Conservation (phyloP, 306 rosid genomes). For the Arachis stenosperma region DNA sequence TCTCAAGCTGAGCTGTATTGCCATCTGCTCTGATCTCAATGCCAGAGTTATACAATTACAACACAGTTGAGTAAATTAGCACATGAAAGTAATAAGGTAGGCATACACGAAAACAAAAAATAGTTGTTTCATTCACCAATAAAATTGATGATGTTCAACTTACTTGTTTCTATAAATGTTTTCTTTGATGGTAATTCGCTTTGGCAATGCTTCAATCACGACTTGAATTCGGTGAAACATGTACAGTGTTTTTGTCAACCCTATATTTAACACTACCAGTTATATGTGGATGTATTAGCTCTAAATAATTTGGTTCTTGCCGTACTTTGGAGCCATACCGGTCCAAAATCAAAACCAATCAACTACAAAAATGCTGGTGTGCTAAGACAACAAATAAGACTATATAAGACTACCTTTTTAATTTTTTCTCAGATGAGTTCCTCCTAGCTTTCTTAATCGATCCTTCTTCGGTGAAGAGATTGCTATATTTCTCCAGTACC, state of each 20-base stretch:
- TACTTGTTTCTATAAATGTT: not conserved
- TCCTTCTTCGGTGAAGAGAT: slow-evolving; percentile 49
- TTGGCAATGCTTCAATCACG: not conserved
- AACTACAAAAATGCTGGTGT: not conserved
- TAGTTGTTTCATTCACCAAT: not conserved
- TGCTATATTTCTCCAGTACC: slow-evolving; percentile 70
- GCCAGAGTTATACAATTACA: not conserved
- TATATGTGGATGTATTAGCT: too few relatives aligned
- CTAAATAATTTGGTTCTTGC: slow-evolving; percentile 7
- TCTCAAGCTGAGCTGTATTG: not conserved
- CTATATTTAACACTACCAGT: not conserved
- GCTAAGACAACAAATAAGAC: not conserved
- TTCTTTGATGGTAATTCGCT: not conserved
- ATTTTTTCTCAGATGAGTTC: slow-evolving; percentile 5
- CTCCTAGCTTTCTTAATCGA: slow-evolving; percentile 45
- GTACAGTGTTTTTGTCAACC: not conserved
- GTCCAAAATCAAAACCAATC: not conserved
- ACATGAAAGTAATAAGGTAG: not conserved
- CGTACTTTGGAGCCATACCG: slow-evolving; percentile 3
- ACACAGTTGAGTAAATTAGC: not conserved
- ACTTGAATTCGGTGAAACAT: not conserved
- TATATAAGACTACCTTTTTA: slow-evolving; percentile 22
- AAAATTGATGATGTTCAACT: not conserved
- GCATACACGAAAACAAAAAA: not conserved
- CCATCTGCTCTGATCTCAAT: not conserved